Conservation (phyloP, 73 alveolate species). For the Paramecium pentaurelia region DNA sequence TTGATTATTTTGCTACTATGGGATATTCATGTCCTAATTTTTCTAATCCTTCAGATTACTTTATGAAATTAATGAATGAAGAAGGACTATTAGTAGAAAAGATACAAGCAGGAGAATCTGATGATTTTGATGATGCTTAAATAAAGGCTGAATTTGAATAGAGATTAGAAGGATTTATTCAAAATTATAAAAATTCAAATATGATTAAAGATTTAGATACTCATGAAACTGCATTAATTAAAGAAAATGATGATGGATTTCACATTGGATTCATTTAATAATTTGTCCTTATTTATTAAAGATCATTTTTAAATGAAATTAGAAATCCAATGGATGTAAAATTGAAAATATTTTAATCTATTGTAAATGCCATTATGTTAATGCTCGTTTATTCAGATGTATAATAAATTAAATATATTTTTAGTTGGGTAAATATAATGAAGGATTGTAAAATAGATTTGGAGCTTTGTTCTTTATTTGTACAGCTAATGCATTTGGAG, state of each 20-base stretch:
- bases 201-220: conserved; percentile 34
- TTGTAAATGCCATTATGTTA: conserved; percentile 59
- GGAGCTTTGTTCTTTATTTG: conserved; percentile 65
- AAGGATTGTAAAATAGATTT: conserved; percentile 54
- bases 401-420: neutral
- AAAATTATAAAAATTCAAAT: conserved; percentile 1
- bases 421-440: conserved; percentile 26
- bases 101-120: conserved; percentile 55
- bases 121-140: conserved; percentile 43
- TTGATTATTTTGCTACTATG: conserved; percentile 65
- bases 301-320: conserved; percentile 53
- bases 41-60: conserved; percentile 78
- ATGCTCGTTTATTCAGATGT: conserved; percentile 63
- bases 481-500: conserved; percentile 56
- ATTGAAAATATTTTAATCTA: conserved; percentile 58
- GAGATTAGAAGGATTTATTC: conserved; percentile 37
- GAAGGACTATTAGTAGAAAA: conserved; percentile 57
- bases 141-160: conserved; percentile 43
- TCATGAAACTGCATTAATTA: neutral
- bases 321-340: conserved; percentile 66
- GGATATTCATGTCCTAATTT: conserved; percentile 79
- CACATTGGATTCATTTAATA: conserved; percentile 51
- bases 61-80: conserved; percentile 63
- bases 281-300: conserved; percentile 38
- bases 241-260: conserved; percentile 42